Evolutionary conservation across 148 eudicot genomes (phyloP).

Genomic region (Cornus florida): DNA sequence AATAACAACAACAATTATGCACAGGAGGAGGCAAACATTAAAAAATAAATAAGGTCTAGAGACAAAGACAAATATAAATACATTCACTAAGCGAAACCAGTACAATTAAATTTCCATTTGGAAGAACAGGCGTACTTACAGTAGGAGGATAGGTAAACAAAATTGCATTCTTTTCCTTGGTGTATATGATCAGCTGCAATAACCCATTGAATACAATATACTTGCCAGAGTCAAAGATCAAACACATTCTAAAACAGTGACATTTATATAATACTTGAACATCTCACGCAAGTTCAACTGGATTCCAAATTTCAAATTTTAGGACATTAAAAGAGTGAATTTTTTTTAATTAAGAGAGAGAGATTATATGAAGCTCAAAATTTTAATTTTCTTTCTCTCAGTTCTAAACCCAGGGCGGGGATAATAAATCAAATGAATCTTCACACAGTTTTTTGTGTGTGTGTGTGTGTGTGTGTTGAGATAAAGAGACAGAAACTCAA

Average conservation of each 20-base stretch:
- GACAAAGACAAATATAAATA: not conserved
- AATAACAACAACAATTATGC: not conserved
- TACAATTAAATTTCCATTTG: conserved; percentile 3
- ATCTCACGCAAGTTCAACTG: not conserved
- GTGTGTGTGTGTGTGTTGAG: no score
- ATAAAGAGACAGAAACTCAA: no score
- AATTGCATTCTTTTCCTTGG: conserved; percentile 87
- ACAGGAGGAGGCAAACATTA: not conserved
- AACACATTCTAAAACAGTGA: conserved; percentile 14
- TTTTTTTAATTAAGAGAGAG: no score
- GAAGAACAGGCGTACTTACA: conserved; percentile 41
- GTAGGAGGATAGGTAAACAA: conserved; percentile 87
- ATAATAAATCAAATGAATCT: no score
- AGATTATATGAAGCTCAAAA: no score
- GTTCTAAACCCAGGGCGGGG: no score
- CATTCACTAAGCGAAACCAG: not conserved
- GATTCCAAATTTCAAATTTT: not conserved
- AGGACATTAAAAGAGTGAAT: no score
- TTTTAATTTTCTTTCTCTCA: no score
- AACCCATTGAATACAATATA: conserved; percentile 71
- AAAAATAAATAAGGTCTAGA: not conserved
- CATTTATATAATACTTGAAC: not conserved
- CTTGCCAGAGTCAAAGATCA: conserved; percentile 76
- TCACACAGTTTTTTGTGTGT: no score
- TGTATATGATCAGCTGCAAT: conserved; percentile 79